Conservation (phyloP, 2,329 filamentous ascomycete species). For the Colletotrichum sp. region DNA sequence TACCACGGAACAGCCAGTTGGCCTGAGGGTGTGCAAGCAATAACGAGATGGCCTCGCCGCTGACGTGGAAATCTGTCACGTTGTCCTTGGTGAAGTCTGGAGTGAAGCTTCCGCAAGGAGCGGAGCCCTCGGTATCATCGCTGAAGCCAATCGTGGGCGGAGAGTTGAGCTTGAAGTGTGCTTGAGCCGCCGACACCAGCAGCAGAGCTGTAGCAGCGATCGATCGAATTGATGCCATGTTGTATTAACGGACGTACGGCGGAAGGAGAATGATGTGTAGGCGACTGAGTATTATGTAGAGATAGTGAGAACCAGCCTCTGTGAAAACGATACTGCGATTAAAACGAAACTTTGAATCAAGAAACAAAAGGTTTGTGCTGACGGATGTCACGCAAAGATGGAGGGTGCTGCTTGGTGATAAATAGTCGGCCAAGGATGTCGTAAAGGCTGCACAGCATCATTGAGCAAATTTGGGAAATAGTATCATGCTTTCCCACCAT, state of each 20-base stretch:
- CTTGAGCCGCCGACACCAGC: conserved; percentile 44
- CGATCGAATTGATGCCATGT: conserved; percentile 27
- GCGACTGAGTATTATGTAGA: neutral
- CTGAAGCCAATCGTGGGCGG: conserved; percentile 52
- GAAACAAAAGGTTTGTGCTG: neutral
- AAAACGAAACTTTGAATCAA: neutral
- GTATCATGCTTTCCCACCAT: neutral
- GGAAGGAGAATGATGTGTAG: neutral
- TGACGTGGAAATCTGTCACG: conserved; percentile 59
- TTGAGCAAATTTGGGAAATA: neutral
- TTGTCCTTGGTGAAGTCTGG: conserved; percentile 41
- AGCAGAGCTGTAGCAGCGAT: conserved; percentile 28
- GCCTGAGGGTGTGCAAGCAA: conserved; percentile 54
- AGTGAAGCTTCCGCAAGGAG: conserved; percentile 50
- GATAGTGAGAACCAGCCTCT: neutral
- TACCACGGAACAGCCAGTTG: conserved; percentile 63
- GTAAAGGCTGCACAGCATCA: neutral
- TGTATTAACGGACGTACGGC: neutral
- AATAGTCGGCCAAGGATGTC: neutral
- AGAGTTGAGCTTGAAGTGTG: conserved; percentile 59
- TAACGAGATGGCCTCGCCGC: conserved; percentile 56
- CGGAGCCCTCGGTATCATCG: conserved; percentile 33
- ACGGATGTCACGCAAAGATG: neutral
- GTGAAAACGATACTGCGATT: neutral
- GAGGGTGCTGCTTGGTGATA: neutral